Conservation (phyloP, 2,329 filamentous ascomycete genomes). For the Didymellaceae sp. region DNA sequence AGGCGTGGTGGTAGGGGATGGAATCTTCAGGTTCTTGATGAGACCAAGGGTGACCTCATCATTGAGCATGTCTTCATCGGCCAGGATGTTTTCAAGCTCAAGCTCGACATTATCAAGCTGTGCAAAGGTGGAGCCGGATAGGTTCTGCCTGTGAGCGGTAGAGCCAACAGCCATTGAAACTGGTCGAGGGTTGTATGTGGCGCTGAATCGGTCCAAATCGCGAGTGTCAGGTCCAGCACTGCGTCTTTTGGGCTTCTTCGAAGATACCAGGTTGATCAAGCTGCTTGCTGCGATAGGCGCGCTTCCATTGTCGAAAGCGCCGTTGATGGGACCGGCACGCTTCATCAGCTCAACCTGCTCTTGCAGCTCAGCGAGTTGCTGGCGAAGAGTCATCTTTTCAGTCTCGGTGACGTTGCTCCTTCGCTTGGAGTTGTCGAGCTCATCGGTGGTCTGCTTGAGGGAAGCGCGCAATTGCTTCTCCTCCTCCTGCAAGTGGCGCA, state of each 20-base stretch:
- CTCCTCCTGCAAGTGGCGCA: constrained; percentile 94
- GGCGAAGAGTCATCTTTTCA: constrained; percentile 83
- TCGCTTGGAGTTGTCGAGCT: constrained; percentile 80
- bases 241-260: constrained; percentile 94
- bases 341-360: constrained; percentile 91
- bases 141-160: constrained; percentile 69
- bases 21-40: constrained; percentile 96
- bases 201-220: constrained; percentile 88
- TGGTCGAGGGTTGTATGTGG: constrained; percentile 89
- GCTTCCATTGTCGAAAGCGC: constrained; percentile 67
- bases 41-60: constrained; percentile 96
- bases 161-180: constrained; percentile 89
- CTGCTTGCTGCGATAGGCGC: constrained; percentile 65
- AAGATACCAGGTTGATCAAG: constrained; percentile 94
- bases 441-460: constrained; percentile 76
- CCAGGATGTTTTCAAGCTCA: constrained; percentile 90
- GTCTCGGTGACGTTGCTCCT: constrained; percentile 78
- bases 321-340: constrained; percentile 76
- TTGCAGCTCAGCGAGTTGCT: constrained; percentile 88
- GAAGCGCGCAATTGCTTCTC: constrained; percentile 85
- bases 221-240: constrained; percentile 88
- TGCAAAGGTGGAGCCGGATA: constrained; percentile 79
- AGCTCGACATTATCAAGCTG: constrained; percentile 90
- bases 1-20: constrained; percentile 82
- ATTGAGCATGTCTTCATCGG: constrained; percentile 94